Percentiles rank a stretch among this genome's conserved stretches.
phyloP scores from a whole-genome alignment of 2,329 filamentous ascomycete genomes.

The Claviceps sp. region DNA sequence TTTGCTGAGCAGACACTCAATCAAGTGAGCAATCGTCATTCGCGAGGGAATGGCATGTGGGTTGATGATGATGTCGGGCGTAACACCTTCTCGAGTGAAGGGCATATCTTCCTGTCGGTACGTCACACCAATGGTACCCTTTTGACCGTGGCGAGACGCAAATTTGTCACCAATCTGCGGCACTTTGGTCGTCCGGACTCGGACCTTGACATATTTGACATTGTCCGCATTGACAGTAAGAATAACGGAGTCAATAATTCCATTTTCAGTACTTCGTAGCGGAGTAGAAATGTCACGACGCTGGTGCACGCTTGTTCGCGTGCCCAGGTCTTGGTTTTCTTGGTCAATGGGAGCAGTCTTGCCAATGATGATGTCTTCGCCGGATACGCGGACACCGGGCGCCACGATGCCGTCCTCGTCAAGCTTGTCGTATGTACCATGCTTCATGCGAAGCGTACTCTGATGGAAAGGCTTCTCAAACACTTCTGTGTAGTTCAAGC shows the following conservation, averaged over 20 bases:
- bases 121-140: slow-evolving; percentile 97
- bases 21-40: slow-evolving; percentile 99
- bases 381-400: slow-evolving; percentile 86
- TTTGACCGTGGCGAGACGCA: slow-evolving; percentile 96
- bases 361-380: slow-evolving; percentile 97
- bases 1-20: slow-evolving; percentile 95
- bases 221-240: slow-evolving; percentile 92
- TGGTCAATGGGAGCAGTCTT: slow-evolving; percentile 93
- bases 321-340: slow-evolving; percentile 85
- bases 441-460: slow-evolving; percentile 85
- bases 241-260: slow-evolving; percentile 87
- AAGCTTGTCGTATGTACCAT: slow-evolving; percentile 92
- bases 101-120: slow-evolving; percentile 98
- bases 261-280: slow-evolving; percentile 86
- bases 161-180: slow-evolving; percentile 99
- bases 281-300: slow-evolving; percentile 95
- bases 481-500: slow-evolving; percentile 79
- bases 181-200: slow-evolving; percentile 92
- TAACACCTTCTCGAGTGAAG: slow-evolving; percentile 81
- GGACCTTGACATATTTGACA: slow-evolving; percentile 91
- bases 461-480: slow-evolving; percentile 90
- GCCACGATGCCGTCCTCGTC: slow-evolving; percentile 93
- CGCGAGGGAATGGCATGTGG: slow-evolving; percentile 98
- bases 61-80: slow-evolving; percentile 96
- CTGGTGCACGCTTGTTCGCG: slow-evolving; percentile 76